Conservation (phyloP, 768 basidiomycete species). For the Tulasnella sp. region DNA sequence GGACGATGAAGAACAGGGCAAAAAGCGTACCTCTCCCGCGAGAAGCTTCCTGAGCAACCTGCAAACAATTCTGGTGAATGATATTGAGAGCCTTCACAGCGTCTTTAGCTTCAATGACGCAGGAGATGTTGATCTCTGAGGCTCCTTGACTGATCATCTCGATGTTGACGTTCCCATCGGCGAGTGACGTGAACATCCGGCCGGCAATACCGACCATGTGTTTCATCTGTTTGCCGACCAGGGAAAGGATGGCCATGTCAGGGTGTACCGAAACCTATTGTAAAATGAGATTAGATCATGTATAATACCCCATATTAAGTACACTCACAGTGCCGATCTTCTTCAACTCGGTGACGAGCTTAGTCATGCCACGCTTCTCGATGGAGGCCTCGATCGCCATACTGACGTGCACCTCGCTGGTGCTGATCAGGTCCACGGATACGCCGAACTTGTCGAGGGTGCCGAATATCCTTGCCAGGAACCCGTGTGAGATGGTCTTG, state of each 20-base stretch:
- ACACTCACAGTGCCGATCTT: constrained; percentile 81
- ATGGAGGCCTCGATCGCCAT: constrained; percentile 89
- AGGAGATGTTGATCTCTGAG: constrained; percentile 94
- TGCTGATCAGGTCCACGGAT: constrained; percentile 95
- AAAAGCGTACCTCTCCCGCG: constrained; percentile 38
- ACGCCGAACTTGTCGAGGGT: constrained; percentile 90
- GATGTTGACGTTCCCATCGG: constrained; percentile 92
- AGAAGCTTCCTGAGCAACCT: constrained; percentile 52
- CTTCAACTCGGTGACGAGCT: constrained; percentile 74
- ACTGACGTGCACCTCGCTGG: constrained; percentile 95
- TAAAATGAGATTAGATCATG: neutral
- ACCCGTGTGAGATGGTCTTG: constrained; percentile 96
- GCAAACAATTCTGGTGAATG: constrained; percentile 90
- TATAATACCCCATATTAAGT: too few species aligned
- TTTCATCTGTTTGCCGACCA: constrained; percentile 95
- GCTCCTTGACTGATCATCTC: constrained; percentile 99
- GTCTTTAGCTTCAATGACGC: constrained; percentile 85
- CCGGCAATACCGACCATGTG: constrained; percentile 95
- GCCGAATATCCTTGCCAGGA: constrained; percentile 90
- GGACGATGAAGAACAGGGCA: neutral
- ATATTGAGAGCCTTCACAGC: constrained; percentile 92
- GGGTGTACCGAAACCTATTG: constrained; percentile 73
- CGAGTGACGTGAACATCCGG: constrained; percentile 93
- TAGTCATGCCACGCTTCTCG: constrained; percentile 65
- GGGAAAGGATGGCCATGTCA: constrained; percentile 99